A percentile compares a stretch with the other conserved stretches of the same genome.
Conservation (phyloP, 169 alveolate species). For the Eimeria acervulina region DNA sequence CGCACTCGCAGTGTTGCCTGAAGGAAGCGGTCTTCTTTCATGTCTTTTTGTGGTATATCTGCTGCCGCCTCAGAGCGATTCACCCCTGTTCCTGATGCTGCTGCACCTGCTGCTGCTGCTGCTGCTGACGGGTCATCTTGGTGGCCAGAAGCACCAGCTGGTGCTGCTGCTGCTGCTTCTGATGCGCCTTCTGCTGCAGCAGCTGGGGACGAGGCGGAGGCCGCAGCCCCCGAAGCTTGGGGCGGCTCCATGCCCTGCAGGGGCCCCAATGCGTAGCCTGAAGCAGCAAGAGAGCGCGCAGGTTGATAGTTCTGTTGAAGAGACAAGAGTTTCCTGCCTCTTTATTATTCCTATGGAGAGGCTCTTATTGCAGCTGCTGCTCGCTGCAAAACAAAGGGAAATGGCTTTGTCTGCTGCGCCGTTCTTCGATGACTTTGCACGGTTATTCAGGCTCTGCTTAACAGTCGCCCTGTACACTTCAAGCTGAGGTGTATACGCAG, state of each 20-base stretch:
- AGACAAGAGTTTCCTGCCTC: background rate
- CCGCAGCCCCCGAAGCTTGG: constrained; percentile 15
- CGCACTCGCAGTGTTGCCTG: constrained; percentile 42
- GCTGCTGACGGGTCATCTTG: background rate
- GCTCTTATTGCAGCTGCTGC: background rate
- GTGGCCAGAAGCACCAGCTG: background rate
- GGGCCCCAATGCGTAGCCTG: background rate
- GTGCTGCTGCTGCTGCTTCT: background rate
- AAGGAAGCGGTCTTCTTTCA: constrained; percentile 29
- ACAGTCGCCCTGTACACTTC: background rate
- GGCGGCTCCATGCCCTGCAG: constrained; percentile 2
- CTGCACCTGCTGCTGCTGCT: background rate
- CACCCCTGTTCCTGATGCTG: background rate
- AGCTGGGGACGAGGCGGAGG: background rate
- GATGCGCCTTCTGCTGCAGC: too few species aligned
- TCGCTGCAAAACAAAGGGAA: background rate
- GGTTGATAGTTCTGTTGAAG: background rate
- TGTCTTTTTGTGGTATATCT: background rate
- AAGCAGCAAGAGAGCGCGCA: background rate
- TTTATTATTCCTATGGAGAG: background rate
- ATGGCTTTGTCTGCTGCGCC: background rate
- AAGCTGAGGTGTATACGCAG: background rate
- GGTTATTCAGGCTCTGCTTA: background rate
- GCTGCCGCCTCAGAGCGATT: background rate
- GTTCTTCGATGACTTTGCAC: background rate